Base-by-base conservation (phyloP, 2,329 filamentous ascomycete genomes). In the Trichoderma hamatum region DNA sequence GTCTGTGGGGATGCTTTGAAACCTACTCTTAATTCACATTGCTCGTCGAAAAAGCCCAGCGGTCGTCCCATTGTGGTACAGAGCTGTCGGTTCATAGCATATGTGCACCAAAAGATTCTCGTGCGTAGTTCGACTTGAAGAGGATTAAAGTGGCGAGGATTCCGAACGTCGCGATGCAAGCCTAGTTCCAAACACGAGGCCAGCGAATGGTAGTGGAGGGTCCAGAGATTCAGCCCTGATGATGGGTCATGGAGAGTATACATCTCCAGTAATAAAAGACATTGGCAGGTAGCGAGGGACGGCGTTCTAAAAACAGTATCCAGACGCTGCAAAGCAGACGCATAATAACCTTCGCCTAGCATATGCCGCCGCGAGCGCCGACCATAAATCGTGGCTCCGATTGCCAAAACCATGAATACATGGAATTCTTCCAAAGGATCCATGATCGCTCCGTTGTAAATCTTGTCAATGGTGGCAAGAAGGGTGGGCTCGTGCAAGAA, bases 51-150 rank as follows among this genome's bases (percentile, higher is more conserved):
- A 2, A 88, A 72, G 0, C 85, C 85, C 62, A 88, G 85, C 0
- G 85, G 85, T 1, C 85, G 79, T 0, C 85, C 85, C 84, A 88
- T 85, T 76, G 85, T 86, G 0, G 84, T 88, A 3, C 83, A 83
- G 39, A 87, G 78, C 0, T 80, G 82, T 16, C 85, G 79, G 68
- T 88, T 85, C 4, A 88, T 77, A 0, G 79, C 82, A 30, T 85
- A 84, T 3, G 85, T 82, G 0, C 84, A 82, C 85, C 85, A 88
- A 60, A 88, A 87, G 5, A 86, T 81, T 2, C 85, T 77, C 0
- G 84, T 85, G n/a, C 85, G 77, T 80, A 86, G 83, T 70, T 88
- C 85, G 51, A 85, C 84, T 7, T 85, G 81, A 0, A 86, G 70
- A 0, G 84, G 71, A 0, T 84, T 83, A 2, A 87, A 79, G 0